A percentile compares a stretch with the other conserved stretches of the same genome.
Evolutionary conservation across 768 basidiomycete species (phyloP).

Genomic region (Thelephora aurantiotincta): DNA sequence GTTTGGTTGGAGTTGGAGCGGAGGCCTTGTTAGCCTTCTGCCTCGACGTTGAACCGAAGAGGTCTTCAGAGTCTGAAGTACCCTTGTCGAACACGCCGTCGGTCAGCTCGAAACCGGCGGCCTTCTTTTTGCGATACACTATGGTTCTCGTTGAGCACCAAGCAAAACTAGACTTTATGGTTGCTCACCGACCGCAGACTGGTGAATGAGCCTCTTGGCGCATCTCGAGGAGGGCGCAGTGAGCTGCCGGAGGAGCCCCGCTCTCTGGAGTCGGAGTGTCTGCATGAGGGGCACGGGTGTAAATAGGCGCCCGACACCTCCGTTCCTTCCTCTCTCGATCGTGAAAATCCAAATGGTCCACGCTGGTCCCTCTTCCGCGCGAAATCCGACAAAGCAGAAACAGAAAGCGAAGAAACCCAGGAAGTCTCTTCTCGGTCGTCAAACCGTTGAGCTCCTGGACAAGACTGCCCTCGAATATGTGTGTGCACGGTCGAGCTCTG

Average conservation of each 20-base stretch:
- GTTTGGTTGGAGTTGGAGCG: no score
- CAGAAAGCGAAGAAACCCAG: slow-evolving; percentile 19
- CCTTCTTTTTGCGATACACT: neutral
- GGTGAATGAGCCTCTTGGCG: neutral
- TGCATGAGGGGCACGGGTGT: no score
- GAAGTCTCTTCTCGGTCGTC: slow-evolving; percentile 33
- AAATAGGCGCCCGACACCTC: no score
- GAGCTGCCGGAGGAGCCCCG: no score
- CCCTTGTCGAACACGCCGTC: neutral
- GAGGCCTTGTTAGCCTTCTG: neutral
- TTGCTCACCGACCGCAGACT: neutral
- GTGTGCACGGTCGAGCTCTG: slow-evolving; percentile 10
- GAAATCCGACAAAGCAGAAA: slow-evolving; percentile 4
- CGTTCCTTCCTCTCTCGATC: no score
- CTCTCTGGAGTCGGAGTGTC: no score
- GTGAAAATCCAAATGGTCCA: slow-evolving; percentile 5
- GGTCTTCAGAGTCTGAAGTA: neutral
- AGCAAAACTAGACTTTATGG: no score
- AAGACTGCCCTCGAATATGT: slow-evolving; percentile 36
- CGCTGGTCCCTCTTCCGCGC: slow-evolving; percentile 8
- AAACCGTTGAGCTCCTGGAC: slow-evolving; percentile 31
- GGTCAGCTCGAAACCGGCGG: neutral
- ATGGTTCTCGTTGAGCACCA: no score
- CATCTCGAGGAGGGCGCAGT: no score
- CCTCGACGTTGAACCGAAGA: neutral